These are phyloP conservation scores for Pyricularia grisea DNA, from an alignment of 2,329 filamentous ascomycete species.

Conservation along the genomic window DNA sequence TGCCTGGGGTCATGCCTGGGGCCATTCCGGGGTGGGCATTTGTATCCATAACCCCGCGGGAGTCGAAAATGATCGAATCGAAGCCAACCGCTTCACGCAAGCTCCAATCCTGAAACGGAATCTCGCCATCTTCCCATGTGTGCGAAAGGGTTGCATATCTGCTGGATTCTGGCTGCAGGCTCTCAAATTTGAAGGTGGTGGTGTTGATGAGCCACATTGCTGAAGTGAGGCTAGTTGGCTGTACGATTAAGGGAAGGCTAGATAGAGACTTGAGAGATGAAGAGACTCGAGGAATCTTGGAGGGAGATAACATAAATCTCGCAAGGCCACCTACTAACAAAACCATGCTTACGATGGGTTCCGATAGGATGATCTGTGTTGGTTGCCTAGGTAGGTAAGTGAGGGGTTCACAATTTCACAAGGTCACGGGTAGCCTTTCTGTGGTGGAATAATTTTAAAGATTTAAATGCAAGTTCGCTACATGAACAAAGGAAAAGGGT, in stretches of 20 bases:
- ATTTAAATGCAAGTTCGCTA: background rate
- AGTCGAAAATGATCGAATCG: background rate
- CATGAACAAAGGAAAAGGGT: background rate
- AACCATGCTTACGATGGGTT: background rate
- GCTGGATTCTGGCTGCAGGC: conserved; percentile 14
- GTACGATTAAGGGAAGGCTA: background rate
- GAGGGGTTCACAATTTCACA: background rate
- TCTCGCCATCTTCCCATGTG: conserved; percentile 12
- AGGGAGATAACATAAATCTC: background rate
- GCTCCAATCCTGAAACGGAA: conserved; percentile 10
- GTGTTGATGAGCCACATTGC: conserved; percentile 9
- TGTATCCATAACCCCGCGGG: background rate
- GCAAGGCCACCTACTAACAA: background rate
- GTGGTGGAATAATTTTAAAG: background rate
- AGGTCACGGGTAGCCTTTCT: too few relatives aligned
- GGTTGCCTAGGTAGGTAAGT: background rate
- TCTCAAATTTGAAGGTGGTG: conserved; percentile 1
- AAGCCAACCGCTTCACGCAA: background rate
- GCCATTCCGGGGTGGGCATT: conserved; percentile 3
- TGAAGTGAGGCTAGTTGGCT: background rate
- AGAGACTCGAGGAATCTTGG: too few relatives aligned
- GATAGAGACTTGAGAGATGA: background rate
- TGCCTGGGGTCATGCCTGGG: conserved; percentile 8
- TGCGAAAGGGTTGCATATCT: conserved; percentile 16
- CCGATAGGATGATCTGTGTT: background rate